These are phyloP conservation scores for Cytospora mali DNA, from an alignment of 2,329 filamentous ascomycete genomes.

Conservation along the genomic window DNA sequence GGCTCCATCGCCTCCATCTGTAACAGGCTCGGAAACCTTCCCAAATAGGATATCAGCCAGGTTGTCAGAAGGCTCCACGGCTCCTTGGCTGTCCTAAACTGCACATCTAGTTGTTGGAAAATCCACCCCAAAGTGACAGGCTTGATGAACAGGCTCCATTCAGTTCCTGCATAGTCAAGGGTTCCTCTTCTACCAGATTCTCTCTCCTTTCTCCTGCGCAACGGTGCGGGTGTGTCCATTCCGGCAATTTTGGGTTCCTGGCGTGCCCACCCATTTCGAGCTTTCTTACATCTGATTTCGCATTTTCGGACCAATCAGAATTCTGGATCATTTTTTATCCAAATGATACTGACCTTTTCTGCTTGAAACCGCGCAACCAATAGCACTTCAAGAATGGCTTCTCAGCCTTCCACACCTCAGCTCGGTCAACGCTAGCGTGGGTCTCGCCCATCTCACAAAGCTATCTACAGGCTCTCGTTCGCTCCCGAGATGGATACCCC, in stretches of 20 bases:
- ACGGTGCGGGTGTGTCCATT: conserved; percentile 16
- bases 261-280: conserved; percentile 10
- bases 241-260: conserved; percentile 12
- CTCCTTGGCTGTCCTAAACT: conserved; percentile 3
- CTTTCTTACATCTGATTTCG: conserved; percentile 19
- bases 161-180: conserved; percentile 22
- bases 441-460: conserved; percentile 26
- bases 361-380: conserved; percentile 30
- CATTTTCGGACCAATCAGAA: conserved; percentile 30
- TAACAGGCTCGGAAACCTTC: conserved; percentile 25
- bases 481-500: conserved; percentile 27
- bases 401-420: conserved; percentile 32
- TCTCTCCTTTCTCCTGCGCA: conserved; percentile 19
- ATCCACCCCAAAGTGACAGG: conserved; percentile 2
- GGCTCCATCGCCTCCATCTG: conserved; percentile 11
- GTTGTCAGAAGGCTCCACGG: conserved; percentile 9
- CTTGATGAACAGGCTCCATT: conserved; percentile 12
- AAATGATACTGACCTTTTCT: conserved; percentile 25
- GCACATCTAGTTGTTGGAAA: conserved; percentile 11
- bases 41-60: conserved; percentile 24
- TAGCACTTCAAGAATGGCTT: conserved; percentile 31
- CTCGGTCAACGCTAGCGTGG: conserved; percentile 33
- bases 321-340: conserved; percentile 19
- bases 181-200: conserved; percentile 1
- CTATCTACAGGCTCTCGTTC: conserved; percentile 40